Percentiles rank a stretch among this genome's conserved stretches.
Evolutionary conservation across 768 basidiomycete species (phyloP).

Genomic region (Lentinus brumalis): DNA sequence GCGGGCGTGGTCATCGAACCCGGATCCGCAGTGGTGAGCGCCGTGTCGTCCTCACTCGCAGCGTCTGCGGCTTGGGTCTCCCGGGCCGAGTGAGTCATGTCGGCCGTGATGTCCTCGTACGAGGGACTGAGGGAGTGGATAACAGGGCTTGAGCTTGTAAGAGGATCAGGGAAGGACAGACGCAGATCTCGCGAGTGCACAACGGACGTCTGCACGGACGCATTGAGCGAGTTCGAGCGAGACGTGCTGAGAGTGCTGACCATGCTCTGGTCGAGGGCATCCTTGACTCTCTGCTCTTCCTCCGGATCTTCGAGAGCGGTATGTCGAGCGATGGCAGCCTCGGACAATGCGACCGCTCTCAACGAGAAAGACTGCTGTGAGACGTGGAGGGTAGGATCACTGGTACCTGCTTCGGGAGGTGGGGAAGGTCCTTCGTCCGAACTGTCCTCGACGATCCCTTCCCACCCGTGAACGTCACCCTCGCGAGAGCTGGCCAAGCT

Average conservation of each 20-base stretch:
- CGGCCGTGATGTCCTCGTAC: conserved; percentile 51
- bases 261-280: conserved; percentile 81
- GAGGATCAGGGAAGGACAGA: conserved; percentile 82
- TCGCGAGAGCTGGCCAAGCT: conserved; percentile 70
- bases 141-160: conserved; percentile 58
- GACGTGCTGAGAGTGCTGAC: conserved; percentile 74
- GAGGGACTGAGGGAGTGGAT: conserved; percentile 60
- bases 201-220: conserved; percentile 45
- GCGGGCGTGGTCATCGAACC: conserved; percentile 38
- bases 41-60: conserved; percentile 2
- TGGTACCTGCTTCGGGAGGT: conserved; percentile 14
- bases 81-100: conserved; percentile 23
- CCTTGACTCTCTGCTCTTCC: conserved; percentile 72
- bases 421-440: conserved; percentile 44
- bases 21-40: conserved; percentile 35
- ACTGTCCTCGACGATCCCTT: conserved; percentile 69
- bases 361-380: conserved; percentile 25
- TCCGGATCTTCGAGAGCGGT: conserved; percentile 41
- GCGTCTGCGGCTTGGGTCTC: conserved; percentile 20
- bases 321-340: conserved; percentile 20
- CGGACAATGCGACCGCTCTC: conserved; percentile 11
- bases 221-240: conserved; percentile 61
- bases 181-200: conserved; percentile 71
- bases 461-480: conserved; percentile 76
- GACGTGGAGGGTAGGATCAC: conserved; percentile 5